phyloP scores from a whole-genome alignment of 2,329 filamentous ascomycete species.

The Dactylellina sp. region DNA sequence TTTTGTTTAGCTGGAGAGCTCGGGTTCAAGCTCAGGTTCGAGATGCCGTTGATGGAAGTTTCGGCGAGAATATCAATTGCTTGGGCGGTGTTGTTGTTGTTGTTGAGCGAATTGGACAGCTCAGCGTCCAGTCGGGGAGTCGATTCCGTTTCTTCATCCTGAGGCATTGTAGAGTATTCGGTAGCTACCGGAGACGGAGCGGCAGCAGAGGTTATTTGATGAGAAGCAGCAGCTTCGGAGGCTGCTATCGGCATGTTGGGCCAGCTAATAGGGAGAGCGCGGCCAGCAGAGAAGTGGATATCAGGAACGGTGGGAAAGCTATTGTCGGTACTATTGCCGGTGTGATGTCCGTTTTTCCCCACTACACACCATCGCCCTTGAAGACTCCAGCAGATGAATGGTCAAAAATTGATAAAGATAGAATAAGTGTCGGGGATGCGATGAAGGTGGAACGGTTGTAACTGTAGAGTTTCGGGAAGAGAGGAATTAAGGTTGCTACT shows the following conservation, averaged over 20 bases:
- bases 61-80: constrained; percentile 3
- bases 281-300: constrained; percentile 15
- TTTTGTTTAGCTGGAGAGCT: constrained; percentile 11
- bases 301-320: constrained; percentile 1
- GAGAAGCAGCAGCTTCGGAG: constrained; percentile 26
- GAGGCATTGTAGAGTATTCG: constrained; percentile 2
- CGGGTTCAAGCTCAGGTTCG: neutral
- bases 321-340: constrained; percentile 42
- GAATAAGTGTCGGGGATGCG: constrained; percentile 19
- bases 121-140: constrained; percentile 24
- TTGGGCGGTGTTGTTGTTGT: constrained; percentile 5
- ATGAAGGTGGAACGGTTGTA: constrained; percentile 8
- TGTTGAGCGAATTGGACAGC: constrained; percentile 14
- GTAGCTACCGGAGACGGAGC: constrained; percentile 1
- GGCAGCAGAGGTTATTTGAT: constrained; percentile 18
- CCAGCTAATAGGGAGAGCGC: constrained; percentile 24
- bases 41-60: constrained; percentile 3
- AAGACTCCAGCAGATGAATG: constrained; percentile 11
- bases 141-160: constrained; percentile 33
- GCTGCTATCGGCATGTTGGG: constrained; percentile 41
- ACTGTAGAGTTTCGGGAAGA: constrained; percentile 11
- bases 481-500: constrained; percentile 22
- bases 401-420: neutral
- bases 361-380: constrained; percentile 47
- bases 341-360: constrained; percentile 24